Evolutionary conservation across 345 rosid genomes (phyloP).

Genomic region (Ricinus communis): DNA sequence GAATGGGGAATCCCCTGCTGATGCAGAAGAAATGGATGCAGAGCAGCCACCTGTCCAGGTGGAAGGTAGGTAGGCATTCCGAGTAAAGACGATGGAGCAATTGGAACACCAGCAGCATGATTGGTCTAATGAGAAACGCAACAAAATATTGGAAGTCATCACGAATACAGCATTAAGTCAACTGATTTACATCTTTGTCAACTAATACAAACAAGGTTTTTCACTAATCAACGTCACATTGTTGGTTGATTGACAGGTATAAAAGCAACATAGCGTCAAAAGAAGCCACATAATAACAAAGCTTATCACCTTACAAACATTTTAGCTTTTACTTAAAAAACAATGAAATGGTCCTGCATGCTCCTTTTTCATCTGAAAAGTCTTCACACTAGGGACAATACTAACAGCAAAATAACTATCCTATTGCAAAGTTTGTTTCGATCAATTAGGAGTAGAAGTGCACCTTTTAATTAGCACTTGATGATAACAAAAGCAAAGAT

Average conservation of each 20-base stretch:
- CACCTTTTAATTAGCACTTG: too few relatives aligned
- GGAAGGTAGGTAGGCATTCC: conserved; percentile 70
- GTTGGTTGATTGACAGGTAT: neutral
- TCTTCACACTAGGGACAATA: too few relatives aligned
- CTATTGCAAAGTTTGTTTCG: too few relatives aligned
- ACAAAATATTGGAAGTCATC: conserved; percentile 10
- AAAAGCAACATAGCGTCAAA: neutral
- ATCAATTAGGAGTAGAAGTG: too few relatives aligned
- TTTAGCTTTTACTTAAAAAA: neutral
- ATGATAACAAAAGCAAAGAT: too few relatives aligned
- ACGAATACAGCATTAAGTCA: neutral
- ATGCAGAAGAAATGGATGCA: conserved; percentile 76
- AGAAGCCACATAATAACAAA: neutral
- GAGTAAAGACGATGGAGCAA: conserved; percentile 56
- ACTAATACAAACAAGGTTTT: neutral
- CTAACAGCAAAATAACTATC: too few relatives aligned
- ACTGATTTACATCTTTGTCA: conserved; percentile 1
- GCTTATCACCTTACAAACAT: neutral
- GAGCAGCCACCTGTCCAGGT: conserved; percentile 69
- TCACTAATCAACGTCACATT: neutral
- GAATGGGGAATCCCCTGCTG: conserved; percentile 71
- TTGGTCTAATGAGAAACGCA: conserved; percentile 36
- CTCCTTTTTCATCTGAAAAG: neutral
- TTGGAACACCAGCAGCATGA: conserved; percentile 48
- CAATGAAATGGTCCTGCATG: neutral